phyloP scores from a whole-genome alignment of 2,329 filamentous ascomycete species.

The Dichotomopilus funicola region DNA sequence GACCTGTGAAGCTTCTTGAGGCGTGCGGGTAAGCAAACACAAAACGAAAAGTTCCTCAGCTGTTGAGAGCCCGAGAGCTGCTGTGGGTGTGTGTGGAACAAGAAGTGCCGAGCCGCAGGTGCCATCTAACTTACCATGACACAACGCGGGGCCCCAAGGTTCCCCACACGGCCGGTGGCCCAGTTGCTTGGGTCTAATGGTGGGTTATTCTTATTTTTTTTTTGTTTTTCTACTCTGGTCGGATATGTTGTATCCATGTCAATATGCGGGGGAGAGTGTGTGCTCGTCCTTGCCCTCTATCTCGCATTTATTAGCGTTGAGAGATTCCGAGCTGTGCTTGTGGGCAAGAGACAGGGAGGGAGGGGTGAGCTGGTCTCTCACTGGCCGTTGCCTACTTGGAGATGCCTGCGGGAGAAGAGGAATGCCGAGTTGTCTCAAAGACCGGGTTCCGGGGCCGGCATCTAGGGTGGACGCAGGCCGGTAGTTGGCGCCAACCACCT shows the following conservation, averaged over 20 bases:
- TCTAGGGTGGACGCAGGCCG: no score
- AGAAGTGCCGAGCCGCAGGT: neutral
- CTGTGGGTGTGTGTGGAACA: neutral
- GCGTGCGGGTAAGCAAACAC: no score
- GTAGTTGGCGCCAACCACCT: neutral
- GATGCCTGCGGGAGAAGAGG: no score
- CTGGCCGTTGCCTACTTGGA: neutral
- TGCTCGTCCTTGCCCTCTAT: neutral
- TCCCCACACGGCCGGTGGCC: constrained; percentile 28
- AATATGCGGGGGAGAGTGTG: no score
- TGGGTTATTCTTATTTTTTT: constrained; percentile 9
- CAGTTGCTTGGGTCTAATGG: constrained; percentile 26
- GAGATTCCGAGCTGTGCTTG: no score
- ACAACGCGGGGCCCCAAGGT: constrained; percentile 27
- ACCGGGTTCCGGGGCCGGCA: no score
- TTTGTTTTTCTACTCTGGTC: neutral
- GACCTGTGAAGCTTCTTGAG: no score
- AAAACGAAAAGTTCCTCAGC: no score
- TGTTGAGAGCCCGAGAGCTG: no score
- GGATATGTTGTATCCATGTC: no score
- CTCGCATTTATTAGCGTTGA: neutral
- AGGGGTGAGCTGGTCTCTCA: neutral
- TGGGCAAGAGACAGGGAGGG: neutral
- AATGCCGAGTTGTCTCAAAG: no score
- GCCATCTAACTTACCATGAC: constrained; percentile 1